Evolutionary conservation across 2,329 filamentous ascomycete species (phyloP).

Genomic region (Aschersonia sp.): DNA sequence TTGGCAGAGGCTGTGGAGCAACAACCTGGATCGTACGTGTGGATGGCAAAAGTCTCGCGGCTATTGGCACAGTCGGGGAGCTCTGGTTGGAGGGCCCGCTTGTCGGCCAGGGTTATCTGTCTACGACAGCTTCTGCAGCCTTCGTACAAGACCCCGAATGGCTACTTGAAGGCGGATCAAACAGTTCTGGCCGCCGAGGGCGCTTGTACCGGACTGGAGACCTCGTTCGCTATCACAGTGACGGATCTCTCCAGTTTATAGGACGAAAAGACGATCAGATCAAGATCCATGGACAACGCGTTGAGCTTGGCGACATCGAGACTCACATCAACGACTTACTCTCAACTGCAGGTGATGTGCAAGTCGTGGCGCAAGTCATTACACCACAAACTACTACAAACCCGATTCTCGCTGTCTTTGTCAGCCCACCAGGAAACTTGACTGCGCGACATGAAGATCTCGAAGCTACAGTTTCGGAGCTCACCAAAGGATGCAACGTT

Average conservation of each 20-base stretch:
- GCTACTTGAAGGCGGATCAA: constrained; percentile 10
- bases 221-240: constrained; percentile 11
- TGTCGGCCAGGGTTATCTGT: constrained; percentile 35
- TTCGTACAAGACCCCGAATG: constrained; percentile 30
- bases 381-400: not conserved
- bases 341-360: constrained; percentile 31
- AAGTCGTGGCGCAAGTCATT: constrained; percentile 3
- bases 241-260: constrained; percentile 14
- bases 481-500: not conserved
- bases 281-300: constrained; percentile 35
- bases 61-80: constrained; percentile 16
- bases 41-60: constrained; percentile 10
- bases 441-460: not conserved
- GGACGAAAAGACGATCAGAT: constrained; percentile 31
- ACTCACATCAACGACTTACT: constrained; percentile 1
- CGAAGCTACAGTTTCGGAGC: not conserved
- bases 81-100: constrained; percentile 25
- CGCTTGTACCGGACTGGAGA: constrained; percentile 22
- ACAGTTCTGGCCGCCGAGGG: constrained; percentile 17
- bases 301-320: constrained; percentile 25
- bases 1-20: not conserved
- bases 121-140: constrained; percentile 14
- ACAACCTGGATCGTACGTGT: constrained; percentile 14
- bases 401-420: constrained; percentile 1
- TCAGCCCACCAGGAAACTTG: not conserved